Percentiles rank a stretch among this genome's conserved stretches.
Evolutionary conservation across 2,329 filamentous ascomycete species (phyloP).

Genomic region (Tolypocladium pustulatum): DNA sequence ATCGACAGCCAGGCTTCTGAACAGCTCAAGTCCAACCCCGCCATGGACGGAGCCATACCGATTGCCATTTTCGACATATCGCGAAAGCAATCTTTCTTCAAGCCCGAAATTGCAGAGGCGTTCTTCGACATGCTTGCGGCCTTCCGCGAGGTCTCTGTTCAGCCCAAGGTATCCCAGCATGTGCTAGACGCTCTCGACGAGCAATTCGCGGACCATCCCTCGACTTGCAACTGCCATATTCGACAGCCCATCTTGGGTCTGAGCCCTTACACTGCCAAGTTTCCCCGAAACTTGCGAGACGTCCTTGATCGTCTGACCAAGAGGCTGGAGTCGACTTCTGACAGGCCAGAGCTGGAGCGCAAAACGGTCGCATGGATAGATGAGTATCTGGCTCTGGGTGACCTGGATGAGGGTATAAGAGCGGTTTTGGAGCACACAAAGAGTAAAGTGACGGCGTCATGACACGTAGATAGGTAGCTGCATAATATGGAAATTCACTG

Average conservation of each 20-base stretch:
- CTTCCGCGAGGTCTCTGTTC: constrained; percentile 57
- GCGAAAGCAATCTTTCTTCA: constrained; percentile 64
- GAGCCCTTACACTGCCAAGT: constrained; percentile 52
- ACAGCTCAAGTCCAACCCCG: constrained; percentile 63
- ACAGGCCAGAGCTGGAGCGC: constrained; percentile 32
- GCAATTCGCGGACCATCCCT: constrained; percentile 47
- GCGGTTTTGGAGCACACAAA: constrained; percentile 45
- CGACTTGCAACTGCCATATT: constrained; percentile 61
- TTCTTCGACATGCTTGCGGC: constrained; percentile 74
- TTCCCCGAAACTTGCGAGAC: constrained; percentile 59
- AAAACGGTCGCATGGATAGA: constrained; percentile 47
- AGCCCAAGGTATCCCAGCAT: constrained; percentile 59
- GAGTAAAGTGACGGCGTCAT: constrained; percentile 14
- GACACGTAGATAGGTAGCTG: neutral
- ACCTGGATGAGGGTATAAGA: constrained; percentile 44
- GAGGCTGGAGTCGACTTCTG: constrained; percentile 31
- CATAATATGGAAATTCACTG: no score
- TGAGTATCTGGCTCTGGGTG: constrained; percentile 33
- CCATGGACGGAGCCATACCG: constrained; percentile 86
- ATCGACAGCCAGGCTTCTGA: constrained; percentile 34
- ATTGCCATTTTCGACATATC: constrained; percentile 84
- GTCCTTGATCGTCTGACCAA: constrained; percentile 53
- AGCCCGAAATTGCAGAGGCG: constrained; percentile 52
- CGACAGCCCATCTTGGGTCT: constrained; percentile 60
- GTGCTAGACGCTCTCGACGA: constrained; percentile 56